Percentiles rank a stretch among this genome's conserved stretches.
Conservation (phyloP, 192 early-diverging fungal species). For the Jimgerdemannia lactiflua region DNA sequence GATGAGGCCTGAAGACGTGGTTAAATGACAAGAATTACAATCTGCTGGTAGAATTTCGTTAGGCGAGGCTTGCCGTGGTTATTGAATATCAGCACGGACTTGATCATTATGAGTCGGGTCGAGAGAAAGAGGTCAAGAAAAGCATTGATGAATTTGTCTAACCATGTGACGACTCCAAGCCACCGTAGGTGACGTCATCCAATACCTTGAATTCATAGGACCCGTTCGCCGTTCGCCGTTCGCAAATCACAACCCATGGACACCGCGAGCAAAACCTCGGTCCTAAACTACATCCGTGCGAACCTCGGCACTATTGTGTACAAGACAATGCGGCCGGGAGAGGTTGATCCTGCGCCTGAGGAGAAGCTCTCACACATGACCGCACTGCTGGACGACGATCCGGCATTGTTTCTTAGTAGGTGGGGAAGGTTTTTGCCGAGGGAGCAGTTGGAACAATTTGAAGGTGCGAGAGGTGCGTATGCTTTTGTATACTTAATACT, state of each 20-base stretch:
- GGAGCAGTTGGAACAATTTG: constrained; percentile 20
- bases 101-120: constrained; percentile 62
- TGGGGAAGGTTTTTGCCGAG: constrained; percentile 34
- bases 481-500: too few relatives aligned
- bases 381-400: constrained; percentile 22
- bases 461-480: constrained; percentile 19
- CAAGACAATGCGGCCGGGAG: constrained; percentile 28
- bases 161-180: neutral
- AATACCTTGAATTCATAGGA: neutral
- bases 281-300: constrained; percentile 16
- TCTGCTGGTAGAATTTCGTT: constrained; percentile 91
- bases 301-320: constrained; percentile 28
- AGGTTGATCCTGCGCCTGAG: constrained; percentile 18
- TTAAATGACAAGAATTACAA: constrained; percentile 45
- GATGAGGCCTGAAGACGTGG: neutral
- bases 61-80: constrained; percentile 94
- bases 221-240: neutral
- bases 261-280: neutral
- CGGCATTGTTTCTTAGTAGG: constrained; percentile 33
- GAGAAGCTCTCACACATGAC: constrained; percentile 28
- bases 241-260: constrained; percentile 5
- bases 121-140: neutral
- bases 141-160: neutral
- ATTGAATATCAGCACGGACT: constrained; percentile 99
- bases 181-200: neutral